phyloP scores from a whole-genome alignment of 1,139 yeast genomes.

The Saccharomyces hybrid region DNA sequence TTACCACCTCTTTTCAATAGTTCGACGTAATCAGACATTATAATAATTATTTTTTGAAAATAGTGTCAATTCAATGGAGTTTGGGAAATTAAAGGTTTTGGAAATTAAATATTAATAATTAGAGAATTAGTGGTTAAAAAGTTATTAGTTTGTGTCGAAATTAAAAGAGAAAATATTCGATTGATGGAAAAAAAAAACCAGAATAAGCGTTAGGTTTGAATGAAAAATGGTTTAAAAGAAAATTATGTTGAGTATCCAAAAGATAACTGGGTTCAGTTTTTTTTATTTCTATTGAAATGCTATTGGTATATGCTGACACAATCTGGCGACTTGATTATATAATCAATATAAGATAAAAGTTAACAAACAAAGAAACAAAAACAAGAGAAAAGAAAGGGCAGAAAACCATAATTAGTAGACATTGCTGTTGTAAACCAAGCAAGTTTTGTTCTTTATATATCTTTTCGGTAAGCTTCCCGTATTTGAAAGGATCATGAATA shows the following conservation, averaged over 20 bases:
- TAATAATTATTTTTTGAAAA: neutral
- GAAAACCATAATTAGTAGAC: neutral
- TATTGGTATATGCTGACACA: neutral
- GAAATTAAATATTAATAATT: neutral
- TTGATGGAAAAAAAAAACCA: neutral
- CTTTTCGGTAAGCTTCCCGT: neutral
- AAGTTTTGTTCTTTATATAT: neutral
- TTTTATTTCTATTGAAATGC: neutral
- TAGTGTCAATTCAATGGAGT: neutral
- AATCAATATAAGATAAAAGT: neutral
- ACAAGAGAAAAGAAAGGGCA: neutral
- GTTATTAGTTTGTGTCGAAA: neutral
- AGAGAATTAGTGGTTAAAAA: neutral
- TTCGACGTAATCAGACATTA: constrained; percentile 13
- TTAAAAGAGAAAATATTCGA: neutral
- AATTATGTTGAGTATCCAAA: neutral
- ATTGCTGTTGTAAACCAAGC: neutral
- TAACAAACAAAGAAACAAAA: neutral
- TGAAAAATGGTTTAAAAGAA: neutral
- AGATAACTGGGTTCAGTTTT: neutral
- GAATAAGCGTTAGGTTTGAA: neutral
- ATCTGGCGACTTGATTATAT: neutral
- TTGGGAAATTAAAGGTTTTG: neutral
- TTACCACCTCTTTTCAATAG: constrained; percentile 22
- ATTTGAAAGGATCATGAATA: neutral